Conservation (phyloP, 768 basidiomycete genomes). For the Agaricus bisporus region DNA sequence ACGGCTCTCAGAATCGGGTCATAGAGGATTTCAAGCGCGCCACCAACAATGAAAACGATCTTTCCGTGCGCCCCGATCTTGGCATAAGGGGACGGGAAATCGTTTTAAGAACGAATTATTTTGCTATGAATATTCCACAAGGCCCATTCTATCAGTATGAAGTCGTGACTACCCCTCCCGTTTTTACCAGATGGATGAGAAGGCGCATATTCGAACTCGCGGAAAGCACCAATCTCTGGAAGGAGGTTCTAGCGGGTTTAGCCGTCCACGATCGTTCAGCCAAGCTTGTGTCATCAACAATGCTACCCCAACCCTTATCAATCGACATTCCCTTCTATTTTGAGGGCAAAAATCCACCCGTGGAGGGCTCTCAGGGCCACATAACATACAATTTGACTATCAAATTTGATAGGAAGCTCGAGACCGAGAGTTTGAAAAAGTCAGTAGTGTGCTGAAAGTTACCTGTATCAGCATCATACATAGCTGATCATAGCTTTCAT, state of each 20-base stretch:
- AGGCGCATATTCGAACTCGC: constrained; percentile 59
- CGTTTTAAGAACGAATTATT: constrained; percentile 62
- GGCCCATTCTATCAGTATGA: constrained; percentile 55
- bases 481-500: no score
- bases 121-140: constrained; percentile 48
- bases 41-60: constrained; percentile 26
- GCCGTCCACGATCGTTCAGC: constrained; percentile 53
- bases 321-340: constrained; percentile 42
- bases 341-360: constrained; percentile 42
- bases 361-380: constrained; percentile 23
- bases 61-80: constrained; percentile 57
- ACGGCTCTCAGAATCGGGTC: constrained; percentile 35
- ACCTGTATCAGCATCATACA: constrained; percentile 15
- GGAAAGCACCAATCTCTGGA: constrained; percentile 46
- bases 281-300: constrained; percentile 42
- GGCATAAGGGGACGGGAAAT: constrained; percentile 44
- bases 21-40: constrained; percentile 30
- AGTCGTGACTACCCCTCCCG: constrained; percentile 47
- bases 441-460: neutral
- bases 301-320: constrained; percentile 37
- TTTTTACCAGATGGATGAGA: constrained; percentile 46
- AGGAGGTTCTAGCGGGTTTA: constrained; percentile 32
- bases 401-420: constrained; percentile 39
- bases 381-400: constrained; percentile 44
- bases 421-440: constrained; percentile 43